A percentile compares a stretch with the other conserved stretches of the same genome.
phyloP scores from a whole-genome alignment of 495 filamentous ascomycete species.

The Jackrogersella minutella region DNA sequence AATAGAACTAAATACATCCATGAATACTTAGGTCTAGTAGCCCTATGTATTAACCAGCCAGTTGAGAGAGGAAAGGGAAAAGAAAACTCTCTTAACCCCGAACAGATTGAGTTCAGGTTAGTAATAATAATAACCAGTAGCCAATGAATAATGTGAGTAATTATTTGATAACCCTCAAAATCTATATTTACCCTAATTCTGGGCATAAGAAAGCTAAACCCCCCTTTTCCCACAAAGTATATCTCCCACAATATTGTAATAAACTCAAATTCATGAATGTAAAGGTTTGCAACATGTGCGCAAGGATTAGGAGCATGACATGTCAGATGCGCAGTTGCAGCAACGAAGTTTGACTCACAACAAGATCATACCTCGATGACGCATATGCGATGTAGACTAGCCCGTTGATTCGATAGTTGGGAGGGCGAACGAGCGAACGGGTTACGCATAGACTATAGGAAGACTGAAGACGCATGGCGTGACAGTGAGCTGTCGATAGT shows the following conservation, averaged over 20 bases:
- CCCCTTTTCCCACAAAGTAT: neutral
- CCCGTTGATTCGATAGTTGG: constrained; percentile 4
- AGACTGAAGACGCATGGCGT: constrained; percentile 9
- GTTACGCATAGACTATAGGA: too few relatives aligned
- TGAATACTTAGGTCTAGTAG: too few relatives aligned
- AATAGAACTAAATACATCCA: neutral
- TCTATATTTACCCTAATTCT: too few relatives aligned
- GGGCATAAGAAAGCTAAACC: too few relatives aligned
- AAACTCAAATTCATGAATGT: neutral
- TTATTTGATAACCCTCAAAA: too few relatives aligned
- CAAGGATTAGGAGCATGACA: neutral
- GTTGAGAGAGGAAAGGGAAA: too few relatives aligned
- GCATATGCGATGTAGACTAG: constrained; percentile 14
- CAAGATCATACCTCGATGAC: constrained; percentile 24
- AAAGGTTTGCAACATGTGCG: constrained; percentile 11
- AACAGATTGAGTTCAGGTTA: too few relatives aligned
- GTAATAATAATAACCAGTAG: too few relatives aligned
- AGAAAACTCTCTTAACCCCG: too few relatives aligned
- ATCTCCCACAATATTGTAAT: neutral
- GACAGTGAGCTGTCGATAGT: neutral
- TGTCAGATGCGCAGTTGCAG: constrained; percentile 18
- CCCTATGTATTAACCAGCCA: too few relatives aligned
- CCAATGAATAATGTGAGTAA: too few relatives aligned
- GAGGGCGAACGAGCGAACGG: constrained; percentile 3
- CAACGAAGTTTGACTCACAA: constrained; percentile 21